Conservation (phyloP, 1,284 basidiomycete genomes). For the Microstroma glucosiphilum region DNA sequence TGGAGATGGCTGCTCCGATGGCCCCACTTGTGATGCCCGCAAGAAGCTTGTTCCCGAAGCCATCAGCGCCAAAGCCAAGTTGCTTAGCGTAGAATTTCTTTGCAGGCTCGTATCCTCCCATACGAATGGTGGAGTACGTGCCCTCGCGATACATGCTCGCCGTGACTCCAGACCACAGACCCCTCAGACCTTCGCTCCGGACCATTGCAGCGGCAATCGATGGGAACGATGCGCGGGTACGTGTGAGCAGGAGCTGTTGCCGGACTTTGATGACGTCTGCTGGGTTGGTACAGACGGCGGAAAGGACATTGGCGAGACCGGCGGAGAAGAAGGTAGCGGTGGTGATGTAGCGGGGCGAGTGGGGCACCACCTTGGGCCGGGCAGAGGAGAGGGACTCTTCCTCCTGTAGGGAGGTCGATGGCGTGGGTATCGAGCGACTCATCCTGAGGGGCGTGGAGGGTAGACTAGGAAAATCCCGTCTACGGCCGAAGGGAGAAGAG, state of each 20-base stretch:
- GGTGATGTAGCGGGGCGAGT: not conserved
- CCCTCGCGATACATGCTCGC: constrained; percentile 32
- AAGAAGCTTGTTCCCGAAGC: constrained; percentile 30
- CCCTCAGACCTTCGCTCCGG: constrained; percentile 16
- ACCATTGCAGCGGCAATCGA: constrained; percentile 23
- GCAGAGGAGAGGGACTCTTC: not conserved
- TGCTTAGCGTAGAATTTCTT: constrained; percentile 21
- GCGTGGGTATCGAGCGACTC: not conserved
- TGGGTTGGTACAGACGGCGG: constrained; percentile 32
- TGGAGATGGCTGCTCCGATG: constrained; percentile 30
- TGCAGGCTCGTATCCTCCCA: constrained; percentile 36
- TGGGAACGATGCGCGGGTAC: constrained; percentile 22
- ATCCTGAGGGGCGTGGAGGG: too few species aligned
- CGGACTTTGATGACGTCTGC: constrained; percentile 40
- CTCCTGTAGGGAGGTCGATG: not conserved
- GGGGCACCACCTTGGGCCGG: not conserved
- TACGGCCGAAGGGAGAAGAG: too few species aligned
- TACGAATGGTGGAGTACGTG: constrained; percentile 36
- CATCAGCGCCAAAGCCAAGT: constrained; percentile 12
- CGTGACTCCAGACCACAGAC: constrained; percentile 31
- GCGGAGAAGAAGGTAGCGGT: constrained; percentile 27
- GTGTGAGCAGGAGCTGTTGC: constrained; percentile 29
- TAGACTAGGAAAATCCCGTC: too few species aligned
- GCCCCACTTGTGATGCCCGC: constrained; percentile 35
- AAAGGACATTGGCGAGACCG: constrained; percentile 30